Base-by-base conservation (phyloP, 2,329 filamentous ascomycete genomes). In the Fusarium buharicum region DNA sequence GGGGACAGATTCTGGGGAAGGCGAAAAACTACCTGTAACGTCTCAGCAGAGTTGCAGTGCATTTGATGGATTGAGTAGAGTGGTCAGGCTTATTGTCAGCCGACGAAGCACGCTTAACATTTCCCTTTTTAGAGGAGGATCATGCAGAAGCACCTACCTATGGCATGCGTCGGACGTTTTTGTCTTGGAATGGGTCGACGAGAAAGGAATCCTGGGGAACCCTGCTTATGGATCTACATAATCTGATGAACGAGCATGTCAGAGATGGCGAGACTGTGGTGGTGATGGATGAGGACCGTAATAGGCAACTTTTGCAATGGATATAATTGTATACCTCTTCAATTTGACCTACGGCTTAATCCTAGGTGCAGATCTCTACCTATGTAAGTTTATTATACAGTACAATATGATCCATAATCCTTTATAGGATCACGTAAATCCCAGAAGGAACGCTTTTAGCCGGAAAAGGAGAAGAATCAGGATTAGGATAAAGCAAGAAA, bases 181-280 rank as follows among this genome's bases (percentile, higher is more conserved):
- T 30, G 22, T 24, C 20, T 16, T 8, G 13, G 22, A 33, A 13
- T n/a, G n/a, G 18, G 27, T 6, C 22, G 11, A 45, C 38, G 30
- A 18, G 34, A n/a, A 24, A 43, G 20, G 17, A 39, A 59, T 59
- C 60, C 46, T 55, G 63, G 62, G 62, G 59, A 58, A 57, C 62
- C 63, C 63, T 59, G 59, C 59, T 60, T 46, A 50, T 45, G 44
- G 44, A 47, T 52, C 27, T 40, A 33, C 24, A 39, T 27, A n/a
- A n/a, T n/a, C n/a, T n/a, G 18, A 36, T 53, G 52, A 44, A 40
- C 20, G n/a, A 6, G 3, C n/a, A 28, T 61, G 60, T 61, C 17
- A 20, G 34, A 54, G 44, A 31, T 14, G 24, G 34, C 37, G 33
- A 34, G 59, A 61, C 64, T 47, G 51, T 64, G 61, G 6, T 24